Base-by-base conservation (phyloP, 805 yeast genomes). In the Candida krabiensis region DNA sequence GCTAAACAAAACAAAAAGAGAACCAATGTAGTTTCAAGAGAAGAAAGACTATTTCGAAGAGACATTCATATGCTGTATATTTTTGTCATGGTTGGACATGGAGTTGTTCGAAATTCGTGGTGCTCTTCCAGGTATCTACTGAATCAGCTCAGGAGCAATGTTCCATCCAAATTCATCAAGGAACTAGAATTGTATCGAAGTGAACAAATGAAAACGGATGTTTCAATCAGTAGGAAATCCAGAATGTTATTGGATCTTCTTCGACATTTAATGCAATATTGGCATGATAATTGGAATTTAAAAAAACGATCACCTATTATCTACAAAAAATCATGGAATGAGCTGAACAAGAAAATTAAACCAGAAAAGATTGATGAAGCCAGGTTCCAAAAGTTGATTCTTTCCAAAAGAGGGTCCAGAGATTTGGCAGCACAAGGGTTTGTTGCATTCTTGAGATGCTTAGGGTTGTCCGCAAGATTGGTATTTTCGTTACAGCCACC, bases 401-500 rank as follows among this genome's bases (percentile, higher is more conserved):
- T 56, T 2, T 55, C 64, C 12, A 75, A 75, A 18, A 58, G 70
- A 13, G 99, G 98, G 0, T 77, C 87, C 2, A 60, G 85, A 23
- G 97, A 91, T 55, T 40, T 86, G 5, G 83, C 84, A 0, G 89
- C 93, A 0, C 96, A 87, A 53, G 97, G 96, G 0, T 90, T 87
- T 64, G 87, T 88, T 12, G 78, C 86, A 0, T 52, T 91, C 1
- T 58, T 88, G 30, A 64, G 98, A 46, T 70, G 93, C 1, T 61
- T 85, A 9, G 85, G 83, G 1, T 64, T 93, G 9, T 73, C 79
- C 28, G 80, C 91, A 1, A 67, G 99, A 30, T 62, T 93, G 19
- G 80, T 89, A 0, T 81, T 83, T 50, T 90, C 96, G 0, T 54
- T 90, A 22, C 99, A 93, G 56, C 93, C 96, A 0, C 90, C 96